Evolutionary conservation across 169 alveolate genomes (phyloP), one percentile per base, ranked within the genome.

Genomic region (Cryptosporidium parvum): DNA sequence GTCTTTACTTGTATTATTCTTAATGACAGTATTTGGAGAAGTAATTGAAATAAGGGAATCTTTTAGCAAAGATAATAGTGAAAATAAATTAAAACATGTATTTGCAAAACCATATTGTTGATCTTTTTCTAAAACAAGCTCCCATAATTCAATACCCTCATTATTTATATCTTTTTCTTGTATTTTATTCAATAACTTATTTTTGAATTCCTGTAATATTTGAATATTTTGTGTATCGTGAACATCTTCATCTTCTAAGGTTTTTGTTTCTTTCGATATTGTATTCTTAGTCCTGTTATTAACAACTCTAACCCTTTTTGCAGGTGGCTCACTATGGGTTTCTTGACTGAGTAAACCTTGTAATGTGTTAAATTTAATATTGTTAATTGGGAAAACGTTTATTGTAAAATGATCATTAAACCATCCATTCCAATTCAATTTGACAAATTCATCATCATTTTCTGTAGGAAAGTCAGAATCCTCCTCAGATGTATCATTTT

Each of bases 371-470:
- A 61, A 80, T 23, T 31, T 65, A 61, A 80, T 59, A 14, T 59
- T 80, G 26, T 80, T 80, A 23, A 80, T 37, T 31, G 89, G 89
- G 52, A 80, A 80, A 29, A 62, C 62, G 42, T 80, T 80, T 23
- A 80, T 10, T 48, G 23, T 44, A 35, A 6, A 58, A 62, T 62
- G 42, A 12, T 80, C 89, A 29, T 26, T 3, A 65, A 59, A 80
- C 89, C 89, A 80, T 7, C 39, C 70, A 80, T 65, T 44, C 89
- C 89, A 80, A 39, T 80, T 80, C n/a, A 80, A 44, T 35, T n/a
- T 33, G 5, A 18, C 68, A 35, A 61, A 21, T 7, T 33, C 53
- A 21, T 53, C 70, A 58, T 7, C 21, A 18, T 42, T 10, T 23
- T 53, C 62, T 5, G 21, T 7, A 23, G 12, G 29, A 23, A 23